Base-by-base conservation (phyloP, 2,329 filamentous ascomycete genomes). In the Anthostomella pinea region DNA sequence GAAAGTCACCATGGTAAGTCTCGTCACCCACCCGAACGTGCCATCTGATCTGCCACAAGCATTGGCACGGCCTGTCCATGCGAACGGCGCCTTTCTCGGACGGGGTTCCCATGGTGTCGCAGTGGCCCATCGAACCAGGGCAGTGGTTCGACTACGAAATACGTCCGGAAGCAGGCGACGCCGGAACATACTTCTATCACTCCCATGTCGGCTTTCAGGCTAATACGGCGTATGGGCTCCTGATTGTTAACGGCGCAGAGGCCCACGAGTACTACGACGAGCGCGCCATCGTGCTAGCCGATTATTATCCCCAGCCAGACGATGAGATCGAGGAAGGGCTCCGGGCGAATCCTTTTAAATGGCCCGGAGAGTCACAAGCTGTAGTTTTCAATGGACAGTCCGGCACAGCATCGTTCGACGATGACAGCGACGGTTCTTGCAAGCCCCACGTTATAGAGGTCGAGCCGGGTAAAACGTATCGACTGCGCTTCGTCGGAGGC, bases 81-180 rank as follows among this genome's bases (percentile, higher is more conserved):
- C n/a, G n/a, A n/a, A n/a, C n/a, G n/a, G n/a, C n/a, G n/a, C n/a
- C n/a, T n/a, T n/a, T n/a, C n/a, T n/a, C n/a, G n/a, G n/a, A n/a
- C n/a, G n/a, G n/a, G n/a, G n/a, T n/a, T n/a, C n/a, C n/a, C n/a
- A n/a, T n/a, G 14, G 77, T 73, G 1, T 70, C 70, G 16, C 79
- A 83, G 47, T 85, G 79, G 79, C 77, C 79, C 0, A 81, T 84
- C 24, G 69, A 75, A 0, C 68, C 77, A 0, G 56, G 63, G 0
- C 68, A 75, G 40, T 84, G 75, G 59, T 83, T 83, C 56, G 81
- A 83, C 60, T 84, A 84, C 52, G 78, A 83, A 48, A 58, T 84
- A 3, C 65, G 65, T 11, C 69, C 75, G 0, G 56, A 70, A 2
- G 24, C 52, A 1, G 71, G 69, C 8, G 69, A 76, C 34, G 70